These are phyloP conservation scores for Ophiosphaerella narmari DNA, from an alignment of 2,329 filamentous ascomycete genomes.

Conservation along the genomic window DNA sequence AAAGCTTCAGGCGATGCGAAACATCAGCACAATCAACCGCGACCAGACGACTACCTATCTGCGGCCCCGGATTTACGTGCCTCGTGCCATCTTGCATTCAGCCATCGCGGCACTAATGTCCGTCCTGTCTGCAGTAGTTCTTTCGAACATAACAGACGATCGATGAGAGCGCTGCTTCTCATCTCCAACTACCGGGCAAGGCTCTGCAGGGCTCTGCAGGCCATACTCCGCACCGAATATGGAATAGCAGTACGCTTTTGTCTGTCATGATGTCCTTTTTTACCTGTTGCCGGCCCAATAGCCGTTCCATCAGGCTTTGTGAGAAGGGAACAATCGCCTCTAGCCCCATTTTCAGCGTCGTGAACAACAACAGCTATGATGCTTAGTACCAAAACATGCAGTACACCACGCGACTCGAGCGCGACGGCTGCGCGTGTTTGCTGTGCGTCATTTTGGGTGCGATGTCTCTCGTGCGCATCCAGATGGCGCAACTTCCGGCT, in stretches of 20 bases:
- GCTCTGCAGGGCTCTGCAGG: slow-evolving; percentile 20
- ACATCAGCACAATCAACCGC: not conserved
- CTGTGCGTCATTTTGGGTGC: slow-evolving; percentile 8
- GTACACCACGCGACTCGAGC: slow-evolving; percentile 24
- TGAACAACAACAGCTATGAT: slow-evolving; percentile 12
- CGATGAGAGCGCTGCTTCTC: not conserved
- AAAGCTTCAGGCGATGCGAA: not conserved
- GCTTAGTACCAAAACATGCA: slow-evolving; percentile 9
- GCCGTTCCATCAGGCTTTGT: not conserved
- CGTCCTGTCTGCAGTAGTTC: not conserved
- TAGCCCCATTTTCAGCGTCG: slow-evolving; percentile 5
- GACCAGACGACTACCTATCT: not conserved
- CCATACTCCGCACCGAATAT: slow-evolving; percentile 16
- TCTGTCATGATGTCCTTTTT: slow-evolving; percentile 4
- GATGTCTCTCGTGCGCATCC: slow-evolving; percentile 10
- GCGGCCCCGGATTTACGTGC: not conserved
- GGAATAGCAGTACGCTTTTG: slow-evolving; percentile 9
- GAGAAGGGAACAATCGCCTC: not conserved
- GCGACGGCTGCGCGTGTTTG: slow-evolving; percentile 1
- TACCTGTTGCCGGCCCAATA: not conserved
- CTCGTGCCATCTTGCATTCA: slow-evolving; percentile 1
- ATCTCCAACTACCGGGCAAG: slow-evolving; percentile 5
- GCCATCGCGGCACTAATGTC: not conserved
- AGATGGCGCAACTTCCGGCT: slow-evolving; percentile 8
- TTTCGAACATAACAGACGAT: not conserved